Conservation (phyloP, 306 rosid species). For the Bauhinia variegata region DNA sequence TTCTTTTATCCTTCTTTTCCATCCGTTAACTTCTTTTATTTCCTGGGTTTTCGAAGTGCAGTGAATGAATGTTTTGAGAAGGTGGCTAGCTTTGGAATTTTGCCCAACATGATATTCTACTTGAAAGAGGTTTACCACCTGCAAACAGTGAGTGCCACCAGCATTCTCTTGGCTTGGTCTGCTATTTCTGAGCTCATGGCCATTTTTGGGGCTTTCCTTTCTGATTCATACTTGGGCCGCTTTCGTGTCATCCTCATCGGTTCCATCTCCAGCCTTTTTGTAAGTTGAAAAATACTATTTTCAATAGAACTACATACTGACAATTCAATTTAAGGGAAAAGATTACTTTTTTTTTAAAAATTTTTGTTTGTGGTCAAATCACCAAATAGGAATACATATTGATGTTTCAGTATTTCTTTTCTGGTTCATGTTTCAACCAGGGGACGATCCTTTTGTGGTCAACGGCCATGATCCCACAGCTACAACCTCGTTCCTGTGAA, state of each 20-base stretch:
- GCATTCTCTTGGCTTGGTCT: conserved; percentile 46
- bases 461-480: conserved; percentile 46
- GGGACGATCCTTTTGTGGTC: conserved; percentile 51
- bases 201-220: conserved; percentile 55
- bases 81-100: conserved; percentile 50
- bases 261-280: conserved; percentile 53
- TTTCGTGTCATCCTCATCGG: conserved; percentile 49
- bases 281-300: conserved; percentile 14
- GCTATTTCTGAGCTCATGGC: conserved; percentile 49
- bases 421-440: conserved; percentile 27
- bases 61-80: conserved; percentile 57
- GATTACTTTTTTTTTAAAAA: too few species aligned
- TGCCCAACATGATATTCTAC: conserved; percentile 60
- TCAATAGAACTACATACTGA: too few species aligned
- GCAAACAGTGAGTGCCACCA: conserved; percentile 39
- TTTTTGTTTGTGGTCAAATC: too few species aligned
- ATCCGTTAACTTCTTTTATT: too few species aligned
- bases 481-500: conserved; percentile 41
- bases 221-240: conserved; percentile 60
- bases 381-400: too few species aligned
- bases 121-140: conserved; percentile 41
- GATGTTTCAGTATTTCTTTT: neutral
- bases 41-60: conserved; percentile 20
- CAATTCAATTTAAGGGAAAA: too few species aligned
- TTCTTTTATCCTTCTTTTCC: too few species aligned